Evolutionary conservation across 495 filamentous ascomycete species (phyloP).

Genomic region (Penicillium longicatenatum): DNA sequence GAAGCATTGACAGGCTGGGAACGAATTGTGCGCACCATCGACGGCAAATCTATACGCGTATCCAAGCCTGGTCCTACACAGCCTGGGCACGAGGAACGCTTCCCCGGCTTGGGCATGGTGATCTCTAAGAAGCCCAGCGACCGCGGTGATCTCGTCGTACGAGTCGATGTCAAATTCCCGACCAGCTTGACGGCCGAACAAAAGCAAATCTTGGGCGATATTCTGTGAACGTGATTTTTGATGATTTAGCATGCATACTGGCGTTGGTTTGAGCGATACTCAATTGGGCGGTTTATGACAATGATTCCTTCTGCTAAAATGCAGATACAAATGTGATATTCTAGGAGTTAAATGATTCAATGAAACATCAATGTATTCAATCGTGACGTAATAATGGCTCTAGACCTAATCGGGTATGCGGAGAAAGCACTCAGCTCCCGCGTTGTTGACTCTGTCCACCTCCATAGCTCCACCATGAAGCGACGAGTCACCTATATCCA

Average conservation of each 20-base stretch:
- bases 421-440: slow-evolving; percentile 19
- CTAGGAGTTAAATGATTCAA: not conserved
- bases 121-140: slow-evolving; percentile 82
- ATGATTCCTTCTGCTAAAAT: not conserved
- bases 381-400: slow-evolving; percentile 10
- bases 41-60: slow-evolving; percentile 78
- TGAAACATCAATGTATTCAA: too few relatives aligned
- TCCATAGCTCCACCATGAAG: slow-evolving; percentile 58
- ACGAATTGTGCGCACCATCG: slow-evolving; percentile 88
- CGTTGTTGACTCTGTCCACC: not conserved
- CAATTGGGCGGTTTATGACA: slow-evolving; percentile 11
- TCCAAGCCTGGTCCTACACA: slow-evolving; percentile 79
- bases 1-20: slow-evolving; percentile 97
- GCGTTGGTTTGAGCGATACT: slow-evolving; percentile 31
- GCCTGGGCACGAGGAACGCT: slow-evolving; percentile 78
- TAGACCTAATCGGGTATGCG: slow-evolving; percentile 30
- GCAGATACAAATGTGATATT: not conserved
- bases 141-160: slow-evolving; percentile 86
- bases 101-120: slow-evolving; percentile 86
- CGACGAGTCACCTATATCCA: slow-evolving; percentile 84
- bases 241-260: slow-evolving; percentile 31
- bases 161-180: slow-evolving; percentile 89
- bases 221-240: slow-evolving; percentile 50
- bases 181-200: slow-evolving; percentile 69
- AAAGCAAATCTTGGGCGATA: slow-evolving; percentile 76